Conservation (phyloP, 1,139 yeast species). For the Magnusiomyces paraingens region DNA sequence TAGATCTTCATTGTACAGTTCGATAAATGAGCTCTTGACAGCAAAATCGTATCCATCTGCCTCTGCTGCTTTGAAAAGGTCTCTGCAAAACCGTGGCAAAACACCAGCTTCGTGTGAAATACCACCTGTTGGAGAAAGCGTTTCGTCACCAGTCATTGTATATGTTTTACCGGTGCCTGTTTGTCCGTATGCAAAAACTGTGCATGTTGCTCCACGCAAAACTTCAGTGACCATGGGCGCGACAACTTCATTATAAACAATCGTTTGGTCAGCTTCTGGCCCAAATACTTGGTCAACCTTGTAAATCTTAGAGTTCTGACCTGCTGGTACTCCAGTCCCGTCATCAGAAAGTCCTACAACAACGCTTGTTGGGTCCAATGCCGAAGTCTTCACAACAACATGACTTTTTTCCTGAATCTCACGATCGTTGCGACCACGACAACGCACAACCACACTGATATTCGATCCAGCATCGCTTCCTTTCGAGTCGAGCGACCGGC, state of each 20-base stretch:
- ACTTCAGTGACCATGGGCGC: constrained; percentile 54
- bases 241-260: constrained; percentile 54
- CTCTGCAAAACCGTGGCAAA: constrained; percentile 56
- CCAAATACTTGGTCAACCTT: constrained; percentile 67
- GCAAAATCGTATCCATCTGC: constrained; percentile 43
- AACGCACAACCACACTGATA: constrained; percentile 81
- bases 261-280: constrained; percentile 61
- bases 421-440: constrained; percentile 71
- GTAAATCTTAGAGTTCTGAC: constrained; percentile 42
- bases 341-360: constrained; percentile 10
- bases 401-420: constrained; percentile 69
- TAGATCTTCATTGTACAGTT: constrained; percentile 67
- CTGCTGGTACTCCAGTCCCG: constrained; percentile 14
- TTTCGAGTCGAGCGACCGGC: constrained; percentile 9
- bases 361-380: constrained; percentile 16
- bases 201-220: constrained; percentile 51
- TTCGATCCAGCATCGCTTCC: constrained; percentile 34
- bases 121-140: constrained; percentile 20
- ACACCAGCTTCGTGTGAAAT: constrained; percentile 48
- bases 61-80: constrained; percentile 43
- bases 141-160: constrained; percentile 73
- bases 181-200: constrained; percentile 83
- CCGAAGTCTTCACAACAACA: constrained; percentile 46
- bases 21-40: constrained; percentile 64
- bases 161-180: constrained; percentile 86